These are phyloP conservation scores for Nannochloropsis salina DNA, from an alignment of 108 stramenopile species.

Conservation along the genomic window DNA sequence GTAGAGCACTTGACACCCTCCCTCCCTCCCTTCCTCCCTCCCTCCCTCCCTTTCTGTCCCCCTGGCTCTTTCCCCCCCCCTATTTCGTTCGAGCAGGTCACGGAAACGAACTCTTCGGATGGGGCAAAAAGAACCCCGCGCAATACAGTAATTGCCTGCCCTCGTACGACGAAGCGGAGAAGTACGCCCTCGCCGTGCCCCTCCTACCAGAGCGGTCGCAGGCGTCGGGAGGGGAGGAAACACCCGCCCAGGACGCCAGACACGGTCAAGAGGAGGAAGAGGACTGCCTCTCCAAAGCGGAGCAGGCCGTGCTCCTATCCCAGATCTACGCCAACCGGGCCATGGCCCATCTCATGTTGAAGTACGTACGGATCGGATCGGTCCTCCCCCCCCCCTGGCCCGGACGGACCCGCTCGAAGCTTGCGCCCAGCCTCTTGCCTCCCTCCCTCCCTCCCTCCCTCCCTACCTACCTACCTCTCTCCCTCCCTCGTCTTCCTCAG, in stretches of 20 bases:
- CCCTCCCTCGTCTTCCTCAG: not conserved
- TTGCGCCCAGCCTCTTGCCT: not conserved
- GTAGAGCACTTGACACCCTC: not conserved
- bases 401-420: no score
- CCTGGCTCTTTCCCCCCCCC: not conserved
- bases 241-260: no score
- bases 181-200: not conserved
- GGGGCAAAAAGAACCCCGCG: not conserved
- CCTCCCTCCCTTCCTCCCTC: not conserved
- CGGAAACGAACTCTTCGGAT: constrained; percentile 7
- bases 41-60: not conserved
- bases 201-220: not conserved
- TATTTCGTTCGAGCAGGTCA: not conserved
- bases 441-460: not conserved
- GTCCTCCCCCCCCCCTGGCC: not conserved
- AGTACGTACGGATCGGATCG: not conserved
- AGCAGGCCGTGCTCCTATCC: not conserved
- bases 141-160: constrained; percentile 12
- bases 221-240: not conserved
- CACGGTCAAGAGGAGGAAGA: not conserved
- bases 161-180: constrained; percentile 1
- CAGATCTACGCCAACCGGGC: constrained; percentile 3
- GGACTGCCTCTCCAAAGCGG: not conserved
- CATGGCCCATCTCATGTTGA: not conserved
- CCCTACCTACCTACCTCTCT: not conserved